phyloP scores from a whole-genome alignment of 495 filamentous ascomycete genomes.

The Thozetella sp. region DNA sequence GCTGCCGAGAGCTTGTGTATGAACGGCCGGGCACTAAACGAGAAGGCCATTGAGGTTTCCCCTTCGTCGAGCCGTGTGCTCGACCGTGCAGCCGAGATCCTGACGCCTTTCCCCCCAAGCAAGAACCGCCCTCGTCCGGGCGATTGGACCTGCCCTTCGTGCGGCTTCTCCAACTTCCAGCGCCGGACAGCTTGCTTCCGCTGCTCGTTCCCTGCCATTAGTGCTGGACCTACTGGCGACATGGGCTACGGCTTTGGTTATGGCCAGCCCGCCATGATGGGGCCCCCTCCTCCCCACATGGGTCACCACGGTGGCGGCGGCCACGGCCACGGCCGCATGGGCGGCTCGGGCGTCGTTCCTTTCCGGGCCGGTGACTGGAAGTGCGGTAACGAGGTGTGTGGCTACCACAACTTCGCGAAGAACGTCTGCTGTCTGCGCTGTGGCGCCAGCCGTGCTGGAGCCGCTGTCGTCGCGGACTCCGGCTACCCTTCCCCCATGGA shows the following conservation, averaged over 20 bases:
- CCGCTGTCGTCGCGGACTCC: constrained; percentile 91
- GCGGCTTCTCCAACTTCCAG: constrained; percentile 92
- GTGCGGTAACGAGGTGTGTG: constrained; percentile 96
- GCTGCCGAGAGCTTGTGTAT: constrained; percentile 97
- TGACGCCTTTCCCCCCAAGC: constrained; percentile 95
- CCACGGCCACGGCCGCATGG: constrained; percentile 71
- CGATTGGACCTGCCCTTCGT: constrained; percentile 98
- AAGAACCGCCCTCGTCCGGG: constrained; percentile 97
- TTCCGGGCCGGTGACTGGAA: constrained; percentile 99
- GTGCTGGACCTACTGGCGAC: constrained; percentile 70
- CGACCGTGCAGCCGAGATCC: constrained; percentile 90
- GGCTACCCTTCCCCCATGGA: constrained; percentile 93
- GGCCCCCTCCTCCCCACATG: constrained; percentile 75
- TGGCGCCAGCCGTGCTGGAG: constrained; percentile 89
- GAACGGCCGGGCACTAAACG: constrained; percentile 96
- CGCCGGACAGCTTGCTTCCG: constrained; percentile 98
- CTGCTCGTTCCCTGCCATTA: constrained; percentile 94
- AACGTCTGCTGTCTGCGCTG: constrained; percentile 97
- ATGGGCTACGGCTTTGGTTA: constrained; percentile 76
- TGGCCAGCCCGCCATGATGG: constrained; percentile 74
- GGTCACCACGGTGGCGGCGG: constrained; percentile 75
- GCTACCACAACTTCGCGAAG: constrained; percentile 99
- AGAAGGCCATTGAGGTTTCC: constrained; percentile 98
- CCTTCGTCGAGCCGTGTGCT: constrained; percentile 94
- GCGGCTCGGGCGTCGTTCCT: constrained; percentile 85